Evolutionary conservation across 495 filamentous ascomycete genomes (phyloP).

Genomic region (Lophiostoma macrostomum): DNA sequence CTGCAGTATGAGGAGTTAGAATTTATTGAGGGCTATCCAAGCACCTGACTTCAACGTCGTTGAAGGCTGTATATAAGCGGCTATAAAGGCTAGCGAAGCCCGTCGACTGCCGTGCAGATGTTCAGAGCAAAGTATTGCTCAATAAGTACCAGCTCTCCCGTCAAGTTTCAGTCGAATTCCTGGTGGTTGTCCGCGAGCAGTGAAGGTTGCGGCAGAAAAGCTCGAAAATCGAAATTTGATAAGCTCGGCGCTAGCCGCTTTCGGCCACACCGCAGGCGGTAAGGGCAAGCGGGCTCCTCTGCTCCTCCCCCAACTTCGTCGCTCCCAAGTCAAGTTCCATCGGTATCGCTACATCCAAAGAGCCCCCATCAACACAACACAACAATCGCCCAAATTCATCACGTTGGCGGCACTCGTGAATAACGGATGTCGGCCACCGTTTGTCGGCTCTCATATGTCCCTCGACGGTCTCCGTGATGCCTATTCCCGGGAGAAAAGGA

Average conservation of each 20-base stretch:
- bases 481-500: constrained; percentile 56
- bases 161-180: no score
- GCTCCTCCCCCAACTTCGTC: constrained; percentile 2
- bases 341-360: not conserved
- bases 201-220: no score
- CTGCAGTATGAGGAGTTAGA: no score
- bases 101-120: no score
- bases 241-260: not conserved
- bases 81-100: no score
- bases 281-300: not conserved
- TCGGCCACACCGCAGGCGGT: not conserved
- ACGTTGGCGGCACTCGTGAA: constrained; percentile 43
- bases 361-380: constrained; percentile 24
- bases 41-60: no score
- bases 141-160: no score
- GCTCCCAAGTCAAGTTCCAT: constrained; percentile 11
- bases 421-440: constrained; percentile 59
- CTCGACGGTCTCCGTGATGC: constrained; percentile 53
- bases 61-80: no score
- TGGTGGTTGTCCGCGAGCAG: no score
- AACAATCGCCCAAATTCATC: constrained; percentile 44
- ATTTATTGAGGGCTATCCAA: no score
- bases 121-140: no score
- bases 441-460: constrained; percentile 46
- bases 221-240: no score